Percentiles rank a stretch among this genome's conserved stretches.
These are phyloP conservation scores for Persicaria maculosa DNA, from an alignment of 148 eudicot genomes.

Conservation along the genomic window DNA sequence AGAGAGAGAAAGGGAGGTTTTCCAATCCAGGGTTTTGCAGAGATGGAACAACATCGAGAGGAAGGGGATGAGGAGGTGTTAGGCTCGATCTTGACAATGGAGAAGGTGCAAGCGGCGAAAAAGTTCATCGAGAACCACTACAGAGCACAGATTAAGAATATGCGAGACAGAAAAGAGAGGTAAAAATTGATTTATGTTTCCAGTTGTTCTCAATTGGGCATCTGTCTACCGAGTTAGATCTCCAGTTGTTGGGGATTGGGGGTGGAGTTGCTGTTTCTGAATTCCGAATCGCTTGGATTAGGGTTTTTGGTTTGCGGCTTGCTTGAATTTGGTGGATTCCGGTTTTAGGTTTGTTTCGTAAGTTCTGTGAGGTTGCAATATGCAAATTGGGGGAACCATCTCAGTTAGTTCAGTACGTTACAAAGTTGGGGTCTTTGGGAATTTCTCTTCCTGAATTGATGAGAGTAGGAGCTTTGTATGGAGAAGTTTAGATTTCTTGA, in stretches of 20 bases:
- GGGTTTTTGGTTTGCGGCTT: background rate
- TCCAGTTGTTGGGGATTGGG: background rate
- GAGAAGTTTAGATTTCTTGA: background rate
- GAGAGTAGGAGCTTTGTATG: too few relatives aligned
- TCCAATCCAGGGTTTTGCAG: constrained; percentile 5
- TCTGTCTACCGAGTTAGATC: background rate
- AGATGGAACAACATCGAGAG: constrained; percentile 15
- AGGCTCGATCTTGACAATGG: constrained; percentile 94
- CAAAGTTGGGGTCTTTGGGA: background rate
- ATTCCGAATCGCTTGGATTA: background rate
- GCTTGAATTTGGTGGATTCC: constrained; percentile 11
- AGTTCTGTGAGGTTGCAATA: background rate
- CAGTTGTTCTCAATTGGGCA: background rate
- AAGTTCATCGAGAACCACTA: constrained; percentile 93
- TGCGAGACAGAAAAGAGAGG: constrained; percentile 84
- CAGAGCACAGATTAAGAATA: constrained; percentile 82
- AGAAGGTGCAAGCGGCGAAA: constrained; percentile 88
- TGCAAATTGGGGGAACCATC: constrained; percentile 8
- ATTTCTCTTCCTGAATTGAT: too few relatives aligned
- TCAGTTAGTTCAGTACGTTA: background rate
- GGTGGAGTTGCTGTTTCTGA: too few relatives aligned
- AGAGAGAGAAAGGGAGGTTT: constrained; percentile 18
- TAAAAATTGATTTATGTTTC: constrained; percentile 15
- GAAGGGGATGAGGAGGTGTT: constrained; percentile 62
- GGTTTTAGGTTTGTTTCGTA: background rate